Percentiles rank a stretch among this genome's conserved stretches.
These are phyloP conservation scores for Acer negundo DNA, from an alignment of 345 rosid species.

Conservation along the genomic window DNA sequence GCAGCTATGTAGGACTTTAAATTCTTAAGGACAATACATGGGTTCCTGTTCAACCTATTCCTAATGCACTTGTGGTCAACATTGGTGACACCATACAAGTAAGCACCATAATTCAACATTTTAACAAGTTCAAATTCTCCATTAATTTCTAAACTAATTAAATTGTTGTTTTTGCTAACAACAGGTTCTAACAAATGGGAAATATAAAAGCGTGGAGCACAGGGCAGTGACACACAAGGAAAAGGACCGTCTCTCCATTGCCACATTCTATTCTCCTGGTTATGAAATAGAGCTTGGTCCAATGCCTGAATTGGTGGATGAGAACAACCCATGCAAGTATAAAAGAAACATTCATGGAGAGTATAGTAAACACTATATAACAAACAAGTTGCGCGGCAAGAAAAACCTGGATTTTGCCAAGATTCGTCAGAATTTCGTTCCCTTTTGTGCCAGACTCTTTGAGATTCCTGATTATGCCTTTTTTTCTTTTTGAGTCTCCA, in stretches of 20 bases:
- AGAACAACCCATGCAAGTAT: conserved; percentile 77
- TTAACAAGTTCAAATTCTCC: not conserved
- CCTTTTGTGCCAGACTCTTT: not conserved
- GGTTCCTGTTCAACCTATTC: conserved; percentile 65
- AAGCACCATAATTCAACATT: conserved; percentile 12
- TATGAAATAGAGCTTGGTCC: conserved; percentile 84
- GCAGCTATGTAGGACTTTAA: conserved; percentile 73
- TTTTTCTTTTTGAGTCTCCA: not conserved
- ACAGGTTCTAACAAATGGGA: conserved; percentile 94
- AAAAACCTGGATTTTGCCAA: conserved; percentile 85
- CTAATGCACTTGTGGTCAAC: conserved; percentile 77
- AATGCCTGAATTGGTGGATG: conserved; percentile 68
- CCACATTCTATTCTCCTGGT: conserved; percentile 93
- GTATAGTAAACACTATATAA: conserved; percentile 79
- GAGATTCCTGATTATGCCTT: not conserved
- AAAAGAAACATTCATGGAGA: conserved; percentile 89
- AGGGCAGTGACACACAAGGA: conserved; percentile 79
- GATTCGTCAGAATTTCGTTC: conserved; percentile 22
- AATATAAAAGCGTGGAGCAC: conserved; percentile 91
- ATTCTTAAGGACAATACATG: conserved; percentile 72
- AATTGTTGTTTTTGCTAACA: conserved; percentile 14
- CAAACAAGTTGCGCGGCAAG: conserved; percentile 86
- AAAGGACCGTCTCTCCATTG: conserved; percentile 79
- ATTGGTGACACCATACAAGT: conserved; percentile 86
- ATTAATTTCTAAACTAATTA: not conserved